phyloP scores from a whole-genome alignment of 768 basidiomycete genomes.

The Phaeolepiota aurea region DNA sequence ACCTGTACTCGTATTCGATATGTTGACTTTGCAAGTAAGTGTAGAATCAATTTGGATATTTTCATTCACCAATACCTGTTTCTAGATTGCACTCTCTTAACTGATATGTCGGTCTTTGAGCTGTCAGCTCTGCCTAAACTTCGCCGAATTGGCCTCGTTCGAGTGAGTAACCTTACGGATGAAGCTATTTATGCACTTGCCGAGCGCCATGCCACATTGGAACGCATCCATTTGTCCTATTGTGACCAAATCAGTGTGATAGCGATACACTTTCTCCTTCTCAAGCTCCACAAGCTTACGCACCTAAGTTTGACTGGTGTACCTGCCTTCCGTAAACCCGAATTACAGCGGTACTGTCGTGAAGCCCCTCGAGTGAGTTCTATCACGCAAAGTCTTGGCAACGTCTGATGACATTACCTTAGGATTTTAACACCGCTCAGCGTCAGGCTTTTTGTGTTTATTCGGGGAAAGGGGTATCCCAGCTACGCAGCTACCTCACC shows the following conservation, averaged over 20 bases:
- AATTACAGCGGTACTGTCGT: slow-evolving; percentile 86
- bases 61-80: slow-evolving; percentile 7
- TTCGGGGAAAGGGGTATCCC: slow-evolving; percentile 83
- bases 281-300: slow-evolving; percentile 82
- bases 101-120: slow-evolving; percentile 93
- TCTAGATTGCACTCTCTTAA: slow-evolving; percentile 76
- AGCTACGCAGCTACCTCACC: slow-evolving; percentile 73
- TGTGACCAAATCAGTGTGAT: slow-evolving; percentile 92
- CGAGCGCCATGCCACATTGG: slow-evolving; percentile 78
- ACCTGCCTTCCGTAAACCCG: slow-evolving; percentile 75
- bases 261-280: slow-evolving; percentile 85
- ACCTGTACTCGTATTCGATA: slow-evolving; percentile 88
- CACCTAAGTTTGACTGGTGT: slow-evolving; percentile 99
- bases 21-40: slow-evolving; percentile 92
- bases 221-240: slow-evolving; percentile 95
- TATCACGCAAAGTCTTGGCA: not conserved
- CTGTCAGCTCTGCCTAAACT: slow-evolving; percentile 83
- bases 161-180: slow-evolving; percentile 89
- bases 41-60: slow-evolving; percentile 3
- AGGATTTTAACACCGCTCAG: slow-evolving; percentile 92
- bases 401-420: not conserved
- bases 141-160: slow-evolving; percentile 89
- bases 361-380: slow-evolving; percentile 71
- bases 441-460: slow-evolving; percentile 92
- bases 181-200: slow-evolving; percentile 86